Evolutionary conservation across 2,329 filamentous ascomycete genomes (phyloP), one percentile per base, ranked within the genome.

Genomic region (Colletotrichum shisoi): DNA sequence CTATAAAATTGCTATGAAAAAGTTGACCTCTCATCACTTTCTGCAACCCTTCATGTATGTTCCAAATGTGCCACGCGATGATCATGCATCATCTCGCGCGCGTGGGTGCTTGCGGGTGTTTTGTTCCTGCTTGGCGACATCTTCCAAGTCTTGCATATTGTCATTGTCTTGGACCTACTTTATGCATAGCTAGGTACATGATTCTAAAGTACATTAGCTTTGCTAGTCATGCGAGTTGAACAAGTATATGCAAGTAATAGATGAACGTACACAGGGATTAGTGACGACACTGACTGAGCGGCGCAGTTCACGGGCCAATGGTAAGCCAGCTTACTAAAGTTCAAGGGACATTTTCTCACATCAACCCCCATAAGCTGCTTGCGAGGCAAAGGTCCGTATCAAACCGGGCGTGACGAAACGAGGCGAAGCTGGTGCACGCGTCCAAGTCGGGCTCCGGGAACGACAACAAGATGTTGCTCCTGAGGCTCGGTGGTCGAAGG

Each of bases 401-500:
- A 31, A 49, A 19, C 8, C 19, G n/a, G 34, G 44, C 56, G 31
- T 17, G 39, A 34, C 31, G 31, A 58, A 37, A 34, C 57, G 40
- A 51, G 61, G 40, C 49, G 57, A 49, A 40, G 48, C 15, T 61
- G 46, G 40, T 53, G 46, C 27, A 34, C n/a, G 17, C 19, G 57
- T 54, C 31, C 12, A 49, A 49, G 48, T 54, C 40, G 42, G 42
- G 57, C 57, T 61, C 31, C 9, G 42, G 57, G 48, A 51, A 51
- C 27, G 15, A 61, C 21, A 24, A 48, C 13, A 61, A 54, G 9
- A 65, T 61, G 48, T 15, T 42, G 57, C 24, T 54, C 34, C 40
- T 63, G 6, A 65, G 62, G 62, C 42, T 61, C 21, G 42, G 57
- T 53, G 42, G 46, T 15, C 40, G 62, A 42, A 66, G 46, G 44